Percentiles rank a stretch among this genome's conserved stretches.
phyloP scores from a whole-genome alignment of 805 yeast species.

The Starmerella lactis-condensi region DNA sequence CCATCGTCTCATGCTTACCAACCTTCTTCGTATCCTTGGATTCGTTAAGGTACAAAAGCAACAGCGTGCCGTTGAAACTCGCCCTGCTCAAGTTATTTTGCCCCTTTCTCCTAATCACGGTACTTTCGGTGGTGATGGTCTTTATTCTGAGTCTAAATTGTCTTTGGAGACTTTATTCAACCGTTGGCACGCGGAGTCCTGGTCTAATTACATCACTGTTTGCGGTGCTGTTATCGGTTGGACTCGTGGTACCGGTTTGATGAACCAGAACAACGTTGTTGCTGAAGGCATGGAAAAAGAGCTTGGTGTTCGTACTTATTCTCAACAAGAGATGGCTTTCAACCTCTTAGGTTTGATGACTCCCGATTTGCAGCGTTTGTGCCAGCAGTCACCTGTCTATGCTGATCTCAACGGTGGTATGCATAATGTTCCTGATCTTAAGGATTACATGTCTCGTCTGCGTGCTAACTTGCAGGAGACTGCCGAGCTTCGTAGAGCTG shows the following conservation, averaged over 20 bases:
- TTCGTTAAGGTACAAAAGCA: constrained; percentile 69
- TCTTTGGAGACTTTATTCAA: constrained; percentile 90
- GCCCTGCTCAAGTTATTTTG: constrained; percentile 94
- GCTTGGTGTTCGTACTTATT: constrained; percentile 91
- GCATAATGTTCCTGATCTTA: constrained; percentile 79
- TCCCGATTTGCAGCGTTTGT: constrained; percentile 63
- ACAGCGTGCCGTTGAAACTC: constrained; percentile 59
- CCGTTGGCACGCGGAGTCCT: constrained; percentile 97
- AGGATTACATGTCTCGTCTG: constrained; percentile 63
- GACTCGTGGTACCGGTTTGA: constrained; percentile 99
- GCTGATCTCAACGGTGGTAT: constrained; percentile 99
- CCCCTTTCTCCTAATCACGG: constrained; percentile 99
- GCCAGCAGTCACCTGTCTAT: constrained; percentile 87
- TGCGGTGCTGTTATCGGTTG: constrained; percentile 99
- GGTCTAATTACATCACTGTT: constrained; percentile 83
- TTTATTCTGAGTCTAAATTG: constrained; percentile 92
- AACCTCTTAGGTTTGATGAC: constrained; percentile 86
- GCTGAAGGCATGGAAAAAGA: constrained; percentile 88
- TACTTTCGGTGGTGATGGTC: constrained; percentile 94
- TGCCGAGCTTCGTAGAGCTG: constrained; percentile 87
- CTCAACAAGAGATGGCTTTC: constrained; percentile 98
- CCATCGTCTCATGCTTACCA: constrained; percentile 95
- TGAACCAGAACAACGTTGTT: constrained; percentile 91
- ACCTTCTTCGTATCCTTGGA: constrained; percentile 82
- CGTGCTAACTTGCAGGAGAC: constrained; percentile 58